Conservation (phyloP, 2,329 filamentous ascomycete genomes). For the Daldinia sp. region DNA sequence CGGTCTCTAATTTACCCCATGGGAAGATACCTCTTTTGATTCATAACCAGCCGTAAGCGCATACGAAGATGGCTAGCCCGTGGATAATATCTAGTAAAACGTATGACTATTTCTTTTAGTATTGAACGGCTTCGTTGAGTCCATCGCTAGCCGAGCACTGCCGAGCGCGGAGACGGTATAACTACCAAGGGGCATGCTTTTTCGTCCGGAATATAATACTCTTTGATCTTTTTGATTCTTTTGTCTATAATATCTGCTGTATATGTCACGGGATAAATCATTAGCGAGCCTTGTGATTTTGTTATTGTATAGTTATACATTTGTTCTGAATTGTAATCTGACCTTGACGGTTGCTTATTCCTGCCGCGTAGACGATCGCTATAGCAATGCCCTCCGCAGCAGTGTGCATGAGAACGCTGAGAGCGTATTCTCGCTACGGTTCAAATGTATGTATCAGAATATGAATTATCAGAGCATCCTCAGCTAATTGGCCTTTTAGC, state of each 20-base stretch:
- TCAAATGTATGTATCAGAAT: conserved; percentile 60
- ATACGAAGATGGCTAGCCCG: background rate
- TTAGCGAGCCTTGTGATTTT: background rate
- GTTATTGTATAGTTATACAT: background rate
- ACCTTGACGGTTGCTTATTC: background rate
- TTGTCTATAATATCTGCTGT: background rate
- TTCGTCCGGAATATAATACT: background rate
- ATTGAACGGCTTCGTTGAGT: conserved; percentile 19
- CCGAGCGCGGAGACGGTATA: conserved; percentile 36
- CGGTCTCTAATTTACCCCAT: conserved; percentile 27
- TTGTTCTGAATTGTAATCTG: background rate
- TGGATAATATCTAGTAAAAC: conserved; percentile 4
- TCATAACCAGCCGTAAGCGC: conserved; percentile 1
- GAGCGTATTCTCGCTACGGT: conserved; percentile 63
- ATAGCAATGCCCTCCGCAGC: conserved; percentile 60
- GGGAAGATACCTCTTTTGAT: background rate
- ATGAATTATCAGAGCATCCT: background rate
- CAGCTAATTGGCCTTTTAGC: conserved; percentile 49
- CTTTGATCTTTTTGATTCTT: conserved; percentile 8
- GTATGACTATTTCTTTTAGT: conserved; percentile 1
- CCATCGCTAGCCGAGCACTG: conserved; percentile 43
- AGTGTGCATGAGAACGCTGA: conserved; percentile 59
- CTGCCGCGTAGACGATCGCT: background rate
- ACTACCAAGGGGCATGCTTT: background rate
- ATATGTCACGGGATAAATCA: background rate